Percentiles rank a stretch among this genome's conserved stretches.
phyloP scores from a whole-genome alignment of 2,329 filamentous ascomycete species.

The Didymella exigua region DNA sequence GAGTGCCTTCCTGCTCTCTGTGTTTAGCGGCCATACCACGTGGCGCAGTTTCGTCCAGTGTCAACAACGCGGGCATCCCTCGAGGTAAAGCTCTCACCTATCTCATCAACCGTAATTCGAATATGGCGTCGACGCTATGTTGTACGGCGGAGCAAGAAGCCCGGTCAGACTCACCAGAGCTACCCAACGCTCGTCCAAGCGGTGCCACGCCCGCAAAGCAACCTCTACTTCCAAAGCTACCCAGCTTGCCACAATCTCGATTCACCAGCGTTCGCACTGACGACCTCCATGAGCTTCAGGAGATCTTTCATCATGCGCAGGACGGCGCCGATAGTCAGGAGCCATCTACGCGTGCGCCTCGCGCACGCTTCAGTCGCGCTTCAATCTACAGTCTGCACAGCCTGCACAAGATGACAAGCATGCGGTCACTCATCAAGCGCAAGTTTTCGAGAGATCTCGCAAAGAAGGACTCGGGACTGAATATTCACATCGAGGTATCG shows the following conservation, averaged over 20 bases:
- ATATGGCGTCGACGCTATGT: constrained; percentile 43
- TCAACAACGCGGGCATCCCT: not conserved
- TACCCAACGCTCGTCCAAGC: constrained; percentile 42
- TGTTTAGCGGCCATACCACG: constrained; percentile 17
- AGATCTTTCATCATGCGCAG: constrained; percentile 41
- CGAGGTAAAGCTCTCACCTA: not conserved
- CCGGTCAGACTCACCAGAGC: constrained; percentile 36
- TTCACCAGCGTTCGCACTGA: constrained; percentile 41
- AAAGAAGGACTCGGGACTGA: constrained; percentile 18
- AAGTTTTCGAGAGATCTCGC: constrained; percentile 38
- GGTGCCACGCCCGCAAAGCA: constrained; percentile 34
- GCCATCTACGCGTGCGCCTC: constrained; percentile 22
- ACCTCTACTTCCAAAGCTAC: constrained; percentile 29
- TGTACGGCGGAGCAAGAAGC: constrained; percentile 41
- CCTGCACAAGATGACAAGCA: constrained; percentile 44
- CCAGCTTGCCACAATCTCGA: constrained; percentile 29
- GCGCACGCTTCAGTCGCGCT: constrained; percentile 31
- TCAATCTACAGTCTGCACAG: constrained; percentile 42
- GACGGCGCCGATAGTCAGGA: constrained; percentile 16
- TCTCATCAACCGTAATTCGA: not conserved
- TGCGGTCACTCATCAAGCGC: constrained; percentile 42
- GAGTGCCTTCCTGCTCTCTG: constrained; percentile 6
- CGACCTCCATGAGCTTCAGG: constrained; percentile 41
- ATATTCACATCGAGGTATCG: constrained; percentile 6
- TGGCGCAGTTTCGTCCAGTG: constrained; percentile 8